Evolutionary conservation across 345 rosid species (phyloP), one percentile per base, ranked within the genome.

Genomic region (Mallotus nudiflorus): DNA sequence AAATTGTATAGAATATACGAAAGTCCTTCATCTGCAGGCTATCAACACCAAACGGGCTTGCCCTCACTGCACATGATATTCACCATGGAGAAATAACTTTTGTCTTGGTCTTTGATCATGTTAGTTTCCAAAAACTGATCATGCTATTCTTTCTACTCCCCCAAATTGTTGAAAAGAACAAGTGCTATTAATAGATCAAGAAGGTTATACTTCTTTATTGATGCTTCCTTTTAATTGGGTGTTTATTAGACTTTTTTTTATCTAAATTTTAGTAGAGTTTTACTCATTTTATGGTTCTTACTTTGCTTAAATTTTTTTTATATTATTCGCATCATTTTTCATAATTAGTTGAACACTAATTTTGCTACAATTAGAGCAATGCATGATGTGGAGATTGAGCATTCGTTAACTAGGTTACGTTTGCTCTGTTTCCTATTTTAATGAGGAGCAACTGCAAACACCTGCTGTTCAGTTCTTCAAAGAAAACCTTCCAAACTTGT

Each of bases 361-460:
- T 69, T 75, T 63, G 88, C 83, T 69, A 97, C 96, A 55, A 78
- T 89, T 20, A 92, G 88, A 60, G 90, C 93, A 11, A 84, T 83
- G 14, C 86, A 93, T 54, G 96, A 92, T 70, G 86, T 89, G 68
- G 91, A 89, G 76, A 81, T 89, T 65, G 93, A 89, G 51, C 87
- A 83, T 28, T 76, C 73, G 51, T 66, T 85, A 50, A 87, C 92
- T 20, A 82, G 79, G 51, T 27, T 94, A 62, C 87, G 81, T 24
- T 84, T 90, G 75, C 86, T 92, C 4, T 80, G 86, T 25, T 89
- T 91, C 74, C 99, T 81, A 78, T 71, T 80, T 88, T 44, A 77
- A 65, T 0, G 68, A 87, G 65, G 86, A 84, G 62, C 92, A 92
- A 81, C 80, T 86, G 19, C 70, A 78, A 22, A 82, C 77, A 29